Base-by-base conservation (phyloP, 163 green algal species). In the Scenedesmus sp. region DNA sequence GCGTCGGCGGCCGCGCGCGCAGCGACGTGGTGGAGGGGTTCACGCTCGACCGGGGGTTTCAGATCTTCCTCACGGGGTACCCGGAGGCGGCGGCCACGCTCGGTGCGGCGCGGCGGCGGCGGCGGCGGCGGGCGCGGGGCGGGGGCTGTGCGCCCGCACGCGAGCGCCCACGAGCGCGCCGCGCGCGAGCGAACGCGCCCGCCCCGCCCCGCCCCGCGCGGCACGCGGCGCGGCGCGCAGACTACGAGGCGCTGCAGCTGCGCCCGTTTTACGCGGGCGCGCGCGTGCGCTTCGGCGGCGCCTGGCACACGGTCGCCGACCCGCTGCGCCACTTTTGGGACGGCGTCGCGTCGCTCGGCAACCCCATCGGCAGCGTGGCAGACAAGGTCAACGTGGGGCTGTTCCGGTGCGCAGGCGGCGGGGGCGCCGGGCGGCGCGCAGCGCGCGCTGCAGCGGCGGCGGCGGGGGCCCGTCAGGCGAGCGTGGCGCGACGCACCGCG, bases 21-120 rank as follows among this genome's bases (percentile, higher is more conserved):
- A 98, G 96, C 7, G 91, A 97, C 42, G 70, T 82, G 26, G 70
- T 93, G 24, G 91, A 94, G 9, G 92, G 91, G 13, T 89, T 88
- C 53, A 47, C 88, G 34, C 66, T 89, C 28, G 85, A 99, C 85
- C 84, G 94, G 0, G 96, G 96, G 45, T 99, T 99, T 77, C 96
- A 99, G 77, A 98, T 99, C 81, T 99, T 99, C 81, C 88, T 99
- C 10, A 97, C 94, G 4, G 39, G 81, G n/a, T 96, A 96, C 80
- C 86, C 90, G 2, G 88, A 93, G 72, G 87, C 85, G 0, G 70
- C 77, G 67, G 82, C 76, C 0, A 60, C 89, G 20, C 83, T 99
- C 47, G n/a, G n/a, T n/a, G n/a, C n/a, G n/a, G n/a, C n/a, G n/a
- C n/a, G n/a, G n/a, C n/a, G n/a, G n/a, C n/a, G n/a, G n/a, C n/a